These are phyloP conservation scores for Lipomyces mesembrius DNA, from an alignment of 805 yeast species.

Conservation along the genomic window DNA sequence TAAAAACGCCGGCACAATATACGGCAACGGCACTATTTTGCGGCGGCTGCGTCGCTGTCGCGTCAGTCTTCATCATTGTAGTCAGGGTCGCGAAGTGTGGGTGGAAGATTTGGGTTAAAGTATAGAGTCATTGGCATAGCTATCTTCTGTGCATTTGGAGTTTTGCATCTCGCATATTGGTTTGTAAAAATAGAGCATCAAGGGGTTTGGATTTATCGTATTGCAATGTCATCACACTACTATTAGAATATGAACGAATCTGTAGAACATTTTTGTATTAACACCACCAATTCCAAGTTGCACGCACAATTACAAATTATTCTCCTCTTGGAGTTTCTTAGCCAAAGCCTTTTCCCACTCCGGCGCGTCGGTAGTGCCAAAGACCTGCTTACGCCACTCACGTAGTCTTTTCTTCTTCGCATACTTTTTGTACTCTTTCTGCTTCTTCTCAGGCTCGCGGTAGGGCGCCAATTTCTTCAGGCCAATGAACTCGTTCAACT, in stretches of 20 bases:
- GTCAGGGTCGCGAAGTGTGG: conserved; percentile 19
- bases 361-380: conserved; percentile 59
- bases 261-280: no score
- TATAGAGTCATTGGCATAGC: no score
- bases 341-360: conserved; percentile 23
- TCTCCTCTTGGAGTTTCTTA: neutral
- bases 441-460: conserved; percentile 70
- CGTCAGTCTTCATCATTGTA: conserved; percentile 12
- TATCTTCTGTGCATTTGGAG: neutral
- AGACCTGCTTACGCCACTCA: conserved; percentile 88
- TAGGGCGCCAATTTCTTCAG: conserved; percentile 93
- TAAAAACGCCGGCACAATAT: conserved; percentile 39
- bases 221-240: no score
- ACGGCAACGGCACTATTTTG: conserved; percentile 31
- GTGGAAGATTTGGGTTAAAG: neutral
- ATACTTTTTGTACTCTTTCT: conserved; percentile 80
- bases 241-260: no score
- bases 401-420: conserved; percentile 79
- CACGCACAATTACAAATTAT: neutral
- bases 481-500: conserved; percentile 82
- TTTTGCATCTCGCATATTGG: neutral
- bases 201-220: neutral
- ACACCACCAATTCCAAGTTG: no score
- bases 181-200: neutral
- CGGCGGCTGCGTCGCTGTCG: conserved; percentile 25